Percentiles rank a stretch among this genome's conserved stretches.
These are phyloP conservation scores for Articulospora tetracladia DNA, from an alignment of 495 filamentous ascomycete species.

Conservation along the genomic window DNA sequence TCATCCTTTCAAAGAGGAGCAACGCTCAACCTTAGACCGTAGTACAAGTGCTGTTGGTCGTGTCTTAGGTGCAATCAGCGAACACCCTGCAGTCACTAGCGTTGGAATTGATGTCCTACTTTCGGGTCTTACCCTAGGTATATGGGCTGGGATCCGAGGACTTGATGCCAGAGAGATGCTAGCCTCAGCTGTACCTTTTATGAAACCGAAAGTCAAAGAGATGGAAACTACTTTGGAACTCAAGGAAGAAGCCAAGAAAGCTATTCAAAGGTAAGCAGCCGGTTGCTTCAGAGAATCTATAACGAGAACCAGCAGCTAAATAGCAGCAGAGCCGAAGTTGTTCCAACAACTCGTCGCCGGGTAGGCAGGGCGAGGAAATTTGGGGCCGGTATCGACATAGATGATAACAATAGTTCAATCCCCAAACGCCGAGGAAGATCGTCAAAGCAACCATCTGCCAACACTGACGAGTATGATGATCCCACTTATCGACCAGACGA, in stretches of 20 bases:
- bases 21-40: slow-evolving; percentile 36
- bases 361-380: slow-evolving; percentile 5
- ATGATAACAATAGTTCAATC: neutral
- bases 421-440: slow-evolving; percentile 22
- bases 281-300: neutral
- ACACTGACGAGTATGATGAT: slow-evolving; percentile 12
- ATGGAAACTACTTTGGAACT: slow-evolving; percentile 5
- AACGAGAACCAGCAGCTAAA: slow-evolving; percentile 7
- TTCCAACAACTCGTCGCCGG: slow-evolving; percentile 3
- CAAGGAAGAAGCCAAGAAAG: slow-evolving; percentile 18
- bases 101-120: slow-evolving; percentile 48
- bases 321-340: slow-evolving; percentile 7
- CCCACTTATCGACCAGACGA: slow-evolving; percentile 14
- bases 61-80: slow-evolving; percentile 30
- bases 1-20: slow-evolving; percentile 36
- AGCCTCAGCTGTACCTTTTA: slow-evolving; percentile 5
- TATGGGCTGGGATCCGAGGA: slow-evolving; percentile 49
- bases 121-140: slow-evolving; percentile 43
- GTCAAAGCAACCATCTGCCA: slow-evolving; percentile 24
- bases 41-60: slow-evolving; percentile 37
- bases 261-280: slow-evolving; percentile 5
- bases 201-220: slow-evolving; percentile 7
- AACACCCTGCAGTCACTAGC: slow-evolving; percentile 45
- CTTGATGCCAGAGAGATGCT: slow-evolving; percentile 39
- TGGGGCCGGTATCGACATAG: neutral